Percentiles rank a stretch among this genome's conserved stretches.
These are phyloP conservation scores for Sisymbrium altissimum DNA, from an alignment of 345 rosid species.

Conservation along the genomic window DNA sequence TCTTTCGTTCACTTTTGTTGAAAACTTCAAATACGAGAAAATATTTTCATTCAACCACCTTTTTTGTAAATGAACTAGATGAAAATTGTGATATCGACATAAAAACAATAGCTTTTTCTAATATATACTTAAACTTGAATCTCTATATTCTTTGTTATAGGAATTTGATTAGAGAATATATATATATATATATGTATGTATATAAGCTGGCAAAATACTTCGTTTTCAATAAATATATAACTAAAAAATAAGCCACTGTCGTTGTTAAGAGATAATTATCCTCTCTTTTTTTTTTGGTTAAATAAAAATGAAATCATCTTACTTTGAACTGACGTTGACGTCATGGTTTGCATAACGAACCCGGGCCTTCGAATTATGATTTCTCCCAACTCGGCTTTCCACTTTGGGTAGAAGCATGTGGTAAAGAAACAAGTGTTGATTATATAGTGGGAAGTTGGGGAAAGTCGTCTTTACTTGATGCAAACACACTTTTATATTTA, in stretches of 20 bases:
- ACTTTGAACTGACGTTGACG: conserved; percentile 7
- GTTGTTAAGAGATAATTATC: neutral
- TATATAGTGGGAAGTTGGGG: neutral
- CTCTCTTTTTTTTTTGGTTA: neutral
- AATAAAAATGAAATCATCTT: neutral
- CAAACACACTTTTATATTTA: neutral
- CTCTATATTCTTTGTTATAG: neutral
- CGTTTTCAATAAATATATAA: neutral
- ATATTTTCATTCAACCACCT: too few species aligned
- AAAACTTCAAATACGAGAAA: too few species aligned
- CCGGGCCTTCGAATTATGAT: neutral
- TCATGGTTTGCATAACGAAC: conserved; percentile 18
- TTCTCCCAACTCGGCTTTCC: neutral
- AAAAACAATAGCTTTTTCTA: too few species aligned
- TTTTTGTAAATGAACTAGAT: neutral
- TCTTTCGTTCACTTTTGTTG: too few species aligned
- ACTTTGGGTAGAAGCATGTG: conserved; percentile 14
- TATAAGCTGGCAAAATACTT: neutral
- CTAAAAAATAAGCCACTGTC: neutral
- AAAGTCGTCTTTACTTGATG: neutral
- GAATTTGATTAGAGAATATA: neutral
- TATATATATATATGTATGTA: too few species aligned
- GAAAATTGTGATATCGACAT: neutral
- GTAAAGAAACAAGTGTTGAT: conserved; percentile 13
- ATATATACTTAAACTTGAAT: too few species aligned